Evolutionary conservation across 2,329 filamentous ascomycete species (phyloP), one percentile per base, ranked within the genome.

Genomic region (Sarocladiaceae sp.): DNA sequence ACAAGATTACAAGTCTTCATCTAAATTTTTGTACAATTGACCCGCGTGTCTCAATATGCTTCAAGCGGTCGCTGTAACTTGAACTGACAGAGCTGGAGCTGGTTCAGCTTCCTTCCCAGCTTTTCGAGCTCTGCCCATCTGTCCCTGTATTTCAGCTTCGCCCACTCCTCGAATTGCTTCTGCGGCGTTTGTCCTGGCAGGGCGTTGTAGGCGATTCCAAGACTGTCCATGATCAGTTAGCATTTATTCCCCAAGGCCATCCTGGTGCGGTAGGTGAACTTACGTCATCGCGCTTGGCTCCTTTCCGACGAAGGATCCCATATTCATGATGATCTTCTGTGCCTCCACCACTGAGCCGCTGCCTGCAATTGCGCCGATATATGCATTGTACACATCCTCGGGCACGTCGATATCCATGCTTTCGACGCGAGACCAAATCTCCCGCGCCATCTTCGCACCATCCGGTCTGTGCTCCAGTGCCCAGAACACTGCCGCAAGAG

Each of bases 341-440:
- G 84, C 84, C 59, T 87, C 83, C 18, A 88, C 81, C 44, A 89
- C 76, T 48, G 86, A 77, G 22, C 83, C 85, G 57, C 90, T 87
- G 3, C 84, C 84, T 0, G 87, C 88, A 52, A 96, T 67, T 1
- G 88, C 88, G 8, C 84, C 87, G 46, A 88, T 75, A 65, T 96
- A 97, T 1, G 86, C 83, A 18, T 82, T 82, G 69, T 89, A 93
- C 12, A 97, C 80, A 2, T 77, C 68, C 20, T 80, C 78, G 33
- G 90, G 87, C 22, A 96, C 77, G 36, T 90, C 86, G 50, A 97
- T 78, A 26, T 94, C 90, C 77, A 95, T 86, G 52, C 76, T 76
- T 59, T 79, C 77, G 53, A 94, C 77, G 68, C 82, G 83, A 20
- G 73, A 72, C 89, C 88, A 95, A 6, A 93, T 82, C 46, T 80